Evolutionary conservation across 202 grass and related monocot genomes (phyloP), one percentile per base, ranked within the genome.

Genomic region (Cymbopogon flexuosus): DNA sequence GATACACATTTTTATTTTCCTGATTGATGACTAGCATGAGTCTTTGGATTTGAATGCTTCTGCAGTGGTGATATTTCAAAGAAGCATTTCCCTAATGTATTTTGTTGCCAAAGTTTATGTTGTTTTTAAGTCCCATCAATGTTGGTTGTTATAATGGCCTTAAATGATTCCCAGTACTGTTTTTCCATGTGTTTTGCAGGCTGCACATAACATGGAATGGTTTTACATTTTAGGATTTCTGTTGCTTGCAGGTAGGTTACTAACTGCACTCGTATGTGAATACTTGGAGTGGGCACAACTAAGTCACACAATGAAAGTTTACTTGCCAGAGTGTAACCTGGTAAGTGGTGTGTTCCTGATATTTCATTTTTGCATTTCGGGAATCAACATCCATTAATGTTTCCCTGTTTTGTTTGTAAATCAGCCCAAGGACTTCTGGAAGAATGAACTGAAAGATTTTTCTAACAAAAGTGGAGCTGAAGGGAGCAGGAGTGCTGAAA

Each of bases 201-300:
- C 11, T 43, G 10, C 2, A 43, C 41, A 43, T 43, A 13, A 43
- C 41, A 43, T 13, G 11, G 11, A 43, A 43, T 43, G 41, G 41
- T 13, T 43, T 43, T 43, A 43, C 41, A 43, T 43, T 43, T 2
- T 43, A 43, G 41, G 41, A 43, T 43, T 12, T 13, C 2, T 13
- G 10, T 43, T 43, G 41, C 40, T 42, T 10, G 39, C 39, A 41
- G 39, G 39, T 41, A 10, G 94, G 59, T 85, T 97, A 83, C 76
- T 97, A 54, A 93, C 91, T 30, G 91, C 94, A 74, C 85, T 93
- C 79, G 83, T 97, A 73, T 88, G 89, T 19, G 94, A 97, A 88
- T 97, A 97, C 85, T 86, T 97, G 87, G 94, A 97, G 77, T 93
- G 94, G 91, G 91, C 91, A 0, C 89, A 97, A 72, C 85, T 97